phyloP scores from a whole-genome alignment of 192 early-diverging fungal genomes.

The Coemansia aciculifera region DNA sequence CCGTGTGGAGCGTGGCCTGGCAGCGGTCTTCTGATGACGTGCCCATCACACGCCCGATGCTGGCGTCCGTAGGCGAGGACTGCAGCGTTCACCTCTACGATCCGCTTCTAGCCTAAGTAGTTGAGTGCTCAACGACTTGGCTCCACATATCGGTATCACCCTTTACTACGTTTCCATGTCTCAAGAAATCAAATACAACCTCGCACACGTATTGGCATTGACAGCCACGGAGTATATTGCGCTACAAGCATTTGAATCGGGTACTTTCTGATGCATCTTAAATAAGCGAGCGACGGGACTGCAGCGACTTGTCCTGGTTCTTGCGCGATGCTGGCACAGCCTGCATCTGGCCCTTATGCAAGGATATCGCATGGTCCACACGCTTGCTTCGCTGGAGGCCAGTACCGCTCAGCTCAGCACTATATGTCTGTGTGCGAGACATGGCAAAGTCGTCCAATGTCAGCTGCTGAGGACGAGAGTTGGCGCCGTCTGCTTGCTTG shows the following conservation, averaged over 20 bases:
- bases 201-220: neutral
- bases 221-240: neutral
- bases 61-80: conserved; percentile 51
- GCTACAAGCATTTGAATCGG: neutral
- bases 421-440: neutral
- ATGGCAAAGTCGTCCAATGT: conserved; percentile 33
- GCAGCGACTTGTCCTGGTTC: conserved; percentile 7
- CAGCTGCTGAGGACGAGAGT: conserved; percentile 14
- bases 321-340: conserved; percentile 2
- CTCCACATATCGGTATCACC: neutral
- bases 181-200: neutral
- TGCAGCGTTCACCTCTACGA: conserved; percentile 44
- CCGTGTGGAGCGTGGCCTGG: conserved; percentile 52
- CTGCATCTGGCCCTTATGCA: conserved; percentile 20
- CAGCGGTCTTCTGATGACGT: conserved; percentile 36
- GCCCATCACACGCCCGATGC: conserved; percentile 35
- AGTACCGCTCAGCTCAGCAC: conserved; percentile 3
- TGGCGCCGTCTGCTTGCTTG: neutral
- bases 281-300: conserved; percentile 11
- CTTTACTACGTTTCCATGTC: neutral
- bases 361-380: conserved; percentile 42
- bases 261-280: neutral
- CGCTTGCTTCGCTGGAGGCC: conserved; percentile 36
- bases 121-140: neutral
- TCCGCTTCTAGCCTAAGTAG: conserved; percentile 38